Conservation (phyloP, 352 stramenopile species). For the Globisporangium abappressorium region DNA sequence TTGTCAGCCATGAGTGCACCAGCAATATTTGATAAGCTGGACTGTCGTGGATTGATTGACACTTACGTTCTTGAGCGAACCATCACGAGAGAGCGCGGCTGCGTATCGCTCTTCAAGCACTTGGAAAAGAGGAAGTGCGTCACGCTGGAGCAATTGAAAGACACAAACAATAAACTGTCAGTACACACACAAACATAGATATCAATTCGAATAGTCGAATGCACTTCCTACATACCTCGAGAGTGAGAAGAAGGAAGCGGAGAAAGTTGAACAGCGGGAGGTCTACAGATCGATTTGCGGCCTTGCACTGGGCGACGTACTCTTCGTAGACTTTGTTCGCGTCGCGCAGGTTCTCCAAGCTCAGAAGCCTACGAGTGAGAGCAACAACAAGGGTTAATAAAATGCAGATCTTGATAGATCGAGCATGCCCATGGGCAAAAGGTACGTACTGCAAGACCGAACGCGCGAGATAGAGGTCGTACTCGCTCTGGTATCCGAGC, state of each 20-base stretch:
- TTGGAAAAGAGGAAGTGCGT: conserved; percentile 84
- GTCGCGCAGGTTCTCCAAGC: conserved; percentile 84
- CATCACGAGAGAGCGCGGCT: conserved; percentile 65
- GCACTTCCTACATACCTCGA: conserved; percentile 49
- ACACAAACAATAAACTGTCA: background rate
- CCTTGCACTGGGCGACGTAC: conserved; percentile 55
- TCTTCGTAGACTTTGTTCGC: conserved; percentile 76
- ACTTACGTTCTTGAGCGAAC: conserved; percentile 76
- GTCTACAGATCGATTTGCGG: conserved; percentile 39
- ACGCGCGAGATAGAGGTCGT: conserved; percentile 76
- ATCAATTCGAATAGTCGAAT: background rate
- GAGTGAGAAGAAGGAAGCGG: conserved; percentile 78
- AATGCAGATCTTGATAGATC: background rate
- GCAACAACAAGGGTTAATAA: background rate
- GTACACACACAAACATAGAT: background rate
- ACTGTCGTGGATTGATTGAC: background rate
- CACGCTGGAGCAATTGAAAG: conserved; percentile 35
- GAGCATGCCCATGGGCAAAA: background rate
- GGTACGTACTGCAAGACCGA: conserved; percentile 71
- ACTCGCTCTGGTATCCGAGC: conserved; percentile 74
- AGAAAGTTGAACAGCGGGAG: conserved; percentile 84
- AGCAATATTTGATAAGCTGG: no score
- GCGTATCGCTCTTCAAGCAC: conserved; percentile 85
- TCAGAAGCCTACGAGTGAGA: conserved; percentile 56
- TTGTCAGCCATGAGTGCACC: conserved; percentile 3